Evolutionary conservation across 2,329 filamentous ascomycete genomes (phyloP).

Genomic region (Hirsutella thompsonii): DNA sequence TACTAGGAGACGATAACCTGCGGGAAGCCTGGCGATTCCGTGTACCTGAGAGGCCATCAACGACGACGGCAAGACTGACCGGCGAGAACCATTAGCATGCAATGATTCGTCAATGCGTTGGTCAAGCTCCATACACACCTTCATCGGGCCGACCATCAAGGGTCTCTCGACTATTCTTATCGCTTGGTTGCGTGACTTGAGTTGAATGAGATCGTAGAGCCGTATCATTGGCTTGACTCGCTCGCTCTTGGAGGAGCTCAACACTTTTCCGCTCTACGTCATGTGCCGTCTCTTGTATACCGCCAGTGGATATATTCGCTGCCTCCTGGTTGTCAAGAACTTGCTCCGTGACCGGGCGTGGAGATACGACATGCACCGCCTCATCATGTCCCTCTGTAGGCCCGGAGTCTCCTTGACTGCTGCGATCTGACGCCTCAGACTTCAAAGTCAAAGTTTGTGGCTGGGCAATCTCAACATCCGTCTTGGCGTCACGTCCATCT

Average conservation of each 20-base stretch:
- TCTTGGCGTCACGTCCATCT: background rate
- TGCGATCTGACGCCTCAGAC: background rate
- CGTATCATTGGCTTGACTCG: too few species aligned
- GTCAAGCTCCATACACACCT: background rate
- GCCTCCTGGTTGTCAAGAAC: too few species aligned
- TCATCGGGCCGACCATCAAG: background rate
- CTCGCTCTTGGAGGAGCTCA: too few species aligned
- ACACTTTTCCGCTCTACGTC: too few species aligned
- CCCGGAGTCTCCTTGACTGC: too few species aligned
- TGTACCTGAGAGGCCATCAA: background rate
- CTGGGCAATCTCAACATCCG: background rate
- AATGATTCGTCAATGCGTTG: background rate
- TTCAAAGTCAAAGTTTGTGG: background rate
- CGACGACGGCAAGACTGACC: background rate
- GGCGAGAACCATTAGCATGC: background rate
- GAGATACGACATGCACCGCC: too few species aligned
- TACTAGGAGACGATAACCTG: conserved; percentile 2
- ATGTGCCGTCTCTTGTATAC: too few species aligned
- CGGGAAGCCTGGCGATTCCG: background rate
- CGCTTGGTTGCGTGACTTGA: too few species aligned
- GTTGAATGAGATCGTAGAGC: too few species aligned
- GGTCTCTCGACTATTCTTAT: background rate
- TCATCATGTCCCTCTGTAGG: too few species aligned
- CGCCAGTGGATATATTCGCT: too few species aligned
- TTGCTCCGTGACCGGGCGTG: too few species aligned